Conservation (phyloP, 2,329 filamentous ascomycete genomes). For the Setomelanomma holmii region DNA sequence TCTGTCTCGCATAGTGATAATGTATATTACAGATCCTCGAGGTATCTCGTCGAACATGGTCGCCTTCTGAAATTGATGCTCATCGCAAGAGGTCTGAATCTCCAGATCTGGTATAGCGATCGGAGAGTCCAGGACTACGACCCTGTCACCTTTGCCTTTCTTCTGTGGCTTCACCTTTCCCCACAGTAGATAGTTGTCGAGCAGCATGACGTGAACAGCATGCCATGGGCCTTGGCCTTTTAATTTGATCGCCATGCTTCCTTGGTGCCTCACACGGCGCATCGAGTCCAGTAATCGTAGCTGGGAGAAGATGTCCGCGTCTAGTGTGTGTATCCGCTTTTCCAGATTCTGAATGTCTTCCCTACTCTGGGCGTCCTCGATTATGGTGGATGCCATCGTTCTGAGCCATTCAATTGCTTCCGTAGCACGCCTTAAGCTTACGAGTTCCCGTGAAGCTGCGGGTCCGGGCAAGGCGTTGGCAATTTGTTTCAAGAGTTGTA, state of each 20-base stretch:
- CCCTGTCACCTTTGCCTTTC: constrained; percentile 21
- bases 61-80: constrained; percentile 29
- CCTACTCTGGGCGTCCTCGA: constrained; percentile 22
- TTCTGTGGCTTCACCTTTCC: constrained; percentile 34
- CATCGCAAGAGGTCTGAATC: constrained; percentile 13
- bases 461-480: constrained; percentile 4
- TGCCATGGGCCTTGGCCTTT: constrained; percentile 41
- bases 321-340: constrained; percentile 27
- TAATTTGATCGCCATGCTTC: constrained; percentile 34
- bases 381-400: constrained; percentile 10
- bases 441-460: constrained; percentile 9
- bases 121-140: constrained; percentile 29
- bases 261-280: constrained; percentile 32
- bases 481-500: constrained; percentile 20
- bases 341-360: constrained; percentile 35
- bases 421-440: constrained; percentile 18
- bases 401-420: constrained; percentile 22
- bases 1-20: constrained; percentile 26
- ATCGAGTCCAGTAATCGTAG: constrained; percentile 22
- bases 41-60: constrained; percentile 38
- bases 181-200: constrained; percentile 43
- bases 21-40: constrained; percentile 29
- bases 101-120: constrained; percentile 23
- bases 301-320: constrained; percentile 19
- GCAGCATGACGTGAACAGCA: constrained; percentile 35